phyloP scores from a whole-genome alignment of 768 basidiomycete genomes.

The Lactifluus subvellereus region DNA sequence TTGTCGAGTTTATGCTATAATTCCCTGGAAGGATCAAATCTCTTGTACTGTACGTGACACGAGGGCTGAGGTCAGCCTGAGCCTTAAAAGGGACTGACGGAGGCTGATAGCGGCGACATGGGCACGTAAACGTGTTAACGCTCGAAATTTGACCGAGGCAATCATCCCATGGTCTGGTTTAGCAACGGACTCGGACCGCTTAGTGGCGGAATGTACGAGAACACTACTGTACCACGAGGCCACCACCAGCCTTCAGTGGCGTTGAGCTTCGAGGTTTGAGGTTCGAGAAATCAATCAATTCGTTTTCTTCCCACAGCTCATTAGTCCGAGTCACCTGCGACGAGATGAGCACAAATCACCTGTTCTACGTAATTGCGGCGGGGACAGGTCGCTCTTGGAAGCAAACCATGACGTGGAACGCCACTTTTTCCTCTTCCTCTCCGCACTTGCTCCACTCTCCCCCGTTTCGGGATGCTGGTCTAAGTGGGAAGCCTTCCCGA shows the following conservation, averaged over 20 bases:
- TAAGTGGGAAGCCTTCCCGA: slow-evolving; percentile 8
- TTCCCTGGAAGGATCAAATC: not conserved
- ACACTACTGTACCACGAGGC: too few relatives aligned
- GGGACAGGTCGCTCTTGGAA: slow-evolving; percentile 18
- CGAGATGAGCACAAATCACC: not conserved
- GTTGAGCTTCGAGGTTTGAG: not conserved
- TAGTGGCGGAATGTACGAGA: too few relatives aligned
- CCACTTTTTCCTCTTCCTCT: not conserved
- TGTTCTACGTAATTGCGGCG: slow-evolving; percentile 14
- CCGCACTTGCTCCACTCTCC: slow-evolving; percentile 4
- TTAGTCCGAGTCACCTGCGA: not conserved
- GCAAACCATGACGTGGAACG: not conserved
- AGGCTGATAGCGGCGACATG: too few relatives aligned
- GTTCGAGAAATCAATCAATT: too few relatives aligned
- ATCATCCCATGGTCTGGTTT: too few relatives aligned
- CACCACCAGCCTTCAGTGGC: not conserved
- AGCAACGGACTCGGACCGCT: too few relatives aligned
- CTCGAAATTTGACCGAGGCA: not conserved
- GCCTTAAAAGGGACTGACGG: too few relatives aligned
- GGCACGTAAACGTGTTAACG: not conserved
- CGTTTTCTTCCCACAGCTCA: not conserved
- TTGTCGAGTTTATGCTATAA: not conserved
- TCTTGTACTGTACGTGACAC: too few relatives aligned
- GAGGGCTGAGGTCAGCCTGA: too few relatives aligned
- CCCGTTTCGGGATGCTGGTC: not conserved